Base-by-base conservation (phyloP, 257 asterid species). In the Knoxia roxburghii region DNA sequence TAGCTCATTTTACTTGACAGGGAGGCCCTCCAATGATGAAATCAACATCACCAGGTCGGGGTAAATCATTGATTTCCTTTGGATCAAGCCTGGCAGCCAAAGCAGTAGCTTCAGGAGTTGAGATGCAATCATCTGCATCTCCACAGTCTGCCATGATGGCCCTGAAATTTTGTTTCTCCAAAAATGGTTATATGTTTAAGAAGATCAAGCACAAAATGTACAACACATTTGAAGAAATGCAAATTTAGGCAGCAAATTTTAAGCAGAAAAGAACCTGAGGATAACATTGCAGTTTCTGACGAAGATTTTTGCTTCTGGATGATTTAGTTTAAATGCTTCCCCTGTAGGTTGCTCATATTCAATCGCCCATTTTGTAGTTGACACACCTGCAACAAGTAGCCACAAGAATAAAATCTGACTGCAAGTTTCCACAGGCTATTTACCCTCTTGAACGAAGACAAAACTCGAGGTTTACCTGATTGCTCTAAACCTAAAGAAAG, bases 11-110 rank as follows among this genome's bases (percentile, higher is more conserved):
- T 32, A 73, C 77, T 67, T 73, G 77, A 51, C 77, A 73, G 46
- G 77, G 77, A 67, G 77, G 77, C 24, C 77, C 77, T 27, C 77
- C 77, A 40, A 67, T 59, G 55, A 73, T 73, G 29, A 73, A 67
- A 51, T 73, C 77, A 24, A 73, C 77, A 5, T 73, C 64, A 7
- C 73, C 77, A 5, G 77, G 77, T 35, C 58, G 58, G 6, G 77
- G 77, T 41, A 73, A 33, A 59, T 13, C 51, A 30, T 60, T 48
- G 5, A 73, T 43, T 33, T 49, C 69, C 53, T 60, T 68, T 63
- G 61, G 56, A 3, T 32, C 64, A 39, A 73, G 73, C 29, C 40
- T 45, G 50, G 54, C 29, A 23, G 72, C 77, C 61, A 68, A 53
- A 33, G 51, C 64, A 49, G 41, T 30, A 59, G 68, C 67, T 26